Base-by-base conservation (phyloP, 345 rosid genomes). In the Corchorus capsularis region DNA sequence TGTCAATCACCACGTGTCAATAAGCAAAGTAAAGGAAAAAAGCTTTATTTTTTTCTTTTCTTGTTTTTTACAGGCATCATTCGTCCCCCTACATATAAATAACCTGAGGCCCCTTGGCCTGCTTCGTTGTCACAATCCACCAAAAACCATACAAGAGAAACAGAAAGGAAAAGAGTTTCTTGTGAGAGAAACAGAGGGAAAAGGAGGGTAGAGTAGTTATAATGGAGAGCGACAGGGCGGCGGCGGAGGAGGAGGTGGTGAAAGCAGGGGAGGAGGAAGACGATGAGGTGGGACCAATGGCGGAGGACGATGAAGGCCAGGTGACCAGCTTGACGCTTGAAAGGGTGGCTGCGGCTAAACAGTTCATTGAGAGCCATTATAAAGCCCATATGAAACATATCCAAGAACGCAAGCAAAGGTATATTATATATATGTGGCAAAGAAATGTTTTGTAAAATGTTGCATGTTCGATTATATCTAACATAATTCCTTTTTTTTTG, bases 321-420 rank as follows among this genome's bases (percentile, higher is more conserved):
- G 89, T 88, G 69, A 91, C 96, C 69, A 81, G 87, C 85, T 86
- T 86, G 81, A 92, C 96, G 52, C 81, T 87, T 82, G 91, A 93
- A 89, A 90, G 85, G 83, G 98, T 87, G 39, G 99, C 93, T 47
- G 99, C 96, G 8, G 97, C 98, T 8, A 93, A 95, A 77, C 94
- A 90, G 81, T 95, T 84, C 73, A 95, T 93, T n/a, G 99, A 95
- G 87, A 88, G 82, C 41, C 98, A 92, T 73, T 95, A 95, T 86
- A 92, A 89, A 81, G 85, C 82, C 45, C 99, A 94, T 37, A 93
- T 82, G 97, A 95, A 87, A 82, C 94, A 87, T 55, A 88, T 90
- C 71, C 94, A 85, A 75, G 91, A 95, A 54, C 91, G 99, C 69
- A 89, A 79, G 79, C 86, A 93, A 80, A 86, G 99, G 98, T 91